Percentiles rank a stretch among this genome's conserved stretches.
Evolutionary conservation across 495 filamentous ascomycete genomes (phyloP).

Genomic region (Aspergillus carlsbadensis): DNA sequence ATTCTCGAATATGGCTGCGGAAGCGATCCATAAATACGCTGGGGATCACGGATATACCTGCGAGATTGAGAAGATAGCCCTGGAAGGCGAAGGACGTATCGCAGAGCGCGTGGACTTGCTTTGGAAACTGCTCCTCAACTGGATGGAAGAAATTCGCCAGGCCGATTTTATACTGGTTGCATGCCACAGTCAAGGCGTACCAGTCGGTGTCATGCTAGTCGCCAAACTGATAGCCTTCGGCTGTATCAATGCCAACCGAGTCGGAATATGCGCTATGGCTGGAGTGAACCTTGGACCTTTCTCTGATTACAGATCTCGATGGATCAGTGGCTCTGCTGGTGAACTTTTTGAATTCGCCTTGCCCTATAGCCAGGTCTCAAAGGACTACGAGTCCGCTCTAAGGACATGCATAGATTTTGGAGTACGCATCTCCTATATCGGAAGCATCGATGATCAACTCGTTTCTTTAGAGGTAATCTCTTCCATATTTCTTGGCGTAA

Average conservation of each 20-base stretch:
- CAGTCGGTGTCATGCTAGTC: slow-evolving; percentile 89
- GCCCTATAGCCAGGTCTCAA: slow-evolving; percentile 74
- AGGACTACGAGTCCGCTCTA: slow-evolving; percentile 74
- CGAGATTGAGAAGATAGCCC: slow-evolving; percentile 83
- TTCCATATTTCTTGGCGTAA: neutral
- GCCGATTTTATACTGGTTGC: slow-evolving; percentile 89
- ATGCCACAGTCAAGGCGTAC: slow-evolving; percentile 94
- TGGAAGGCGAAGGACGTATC: slow-evolving; percentile 98
- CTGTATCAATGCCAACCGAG: slow-evolving; percentile 65
- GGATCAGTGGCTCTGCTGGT: slow-evolving; percentile 81
- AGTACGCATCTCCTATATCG: slow-evolving; percentile 78
- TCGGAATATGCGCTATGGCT: slow-evolving; percentile 90
- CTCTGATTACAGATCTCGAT: slow-evolving; percentile 76
- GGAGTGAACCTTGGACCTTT: slow-evolving; percentile 94
- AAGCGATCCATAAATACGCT: slow-evolving; percentile 79
- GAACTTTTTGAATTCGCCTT: slow-evolving; percentile 92
- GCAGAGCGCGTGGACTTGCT: slow-evolving; percentile 83
- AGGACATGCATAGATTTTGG: slow-evolving; percentile 71
- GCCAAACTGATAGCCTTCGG: slow-evolving; percentile 82
- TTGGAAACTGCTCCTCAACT: slow-evolving; percentile 92
- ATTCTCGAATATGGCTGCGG: slow-evolving; percentile 85
- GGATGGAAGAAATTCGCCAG: slow-evolving; percentile 84
- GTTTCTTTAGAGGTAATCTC: slow-evolving; percentile 77
- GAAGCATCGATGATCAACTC: slow-evolving; percentile 95
- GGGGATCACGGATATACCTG: slow-evolving; percentile 62